Base-by-base conservation (phyloP, 768 basidiomycete genomes). In the Trametes coccinea region DNA sequence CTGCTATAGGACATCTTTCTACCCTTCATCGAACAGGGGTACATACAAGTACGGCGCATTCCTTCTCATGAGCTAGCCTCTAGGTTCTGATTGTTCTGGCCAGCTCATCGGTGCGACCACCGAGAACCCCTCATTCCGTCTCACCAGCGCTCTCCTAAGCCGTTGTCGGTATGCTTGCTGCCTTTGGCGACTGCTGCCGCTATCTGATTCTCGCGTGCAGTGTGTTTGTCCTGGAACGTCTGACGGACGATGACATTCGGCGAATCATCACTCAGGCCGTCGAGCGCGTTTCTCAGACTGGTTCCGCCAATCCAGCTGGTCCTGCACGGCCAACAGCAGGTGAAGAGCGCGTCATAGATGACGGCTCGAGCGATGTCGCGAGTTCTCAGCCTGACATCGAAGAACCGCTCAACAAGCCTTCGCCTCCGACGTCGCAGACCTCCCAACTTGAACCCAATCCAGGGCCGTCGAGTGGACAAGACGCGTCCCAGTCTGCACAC, bases 51-150 rank as follows among this genome's bases (percentile, higher is more conserved):
- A 43, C 13, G 55, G 46, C 44, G 8, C 6, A 29, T 46, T 39
- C 5, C 33, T 40, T 50, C 13, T 7, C 55, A 40, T 17, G 43
- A 22, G n/a, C 41, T 14, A 27, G 9, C 39, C 53, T 47, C 27
- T 37, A 45, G 37, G 58, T 39, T 55, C 22, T 53, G 53, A 57
- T 5, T 37, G 34, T 37, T 37, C 34, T 37, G 34, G 11, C 34
- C 51, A 88, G 84, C 75, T 92, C 31, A 83, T 93, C 67, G 91
- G 91, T 30, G 91, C 92, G 0, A 95, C 92, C 3, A 94, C 92
- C 0, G 93, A 95, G 73, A 95, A 95, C 63, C 92, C 92, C 0
- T 92, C 90, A 0, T 95, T 95, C 77, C 90, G 89, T 66, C 72
- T 92, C 34, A 90, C 86, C 16, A 80, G 84, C 34, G 86, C 90